Conservation (phyloP, 306 rosid species). For the Alnus rubra region DNA sequence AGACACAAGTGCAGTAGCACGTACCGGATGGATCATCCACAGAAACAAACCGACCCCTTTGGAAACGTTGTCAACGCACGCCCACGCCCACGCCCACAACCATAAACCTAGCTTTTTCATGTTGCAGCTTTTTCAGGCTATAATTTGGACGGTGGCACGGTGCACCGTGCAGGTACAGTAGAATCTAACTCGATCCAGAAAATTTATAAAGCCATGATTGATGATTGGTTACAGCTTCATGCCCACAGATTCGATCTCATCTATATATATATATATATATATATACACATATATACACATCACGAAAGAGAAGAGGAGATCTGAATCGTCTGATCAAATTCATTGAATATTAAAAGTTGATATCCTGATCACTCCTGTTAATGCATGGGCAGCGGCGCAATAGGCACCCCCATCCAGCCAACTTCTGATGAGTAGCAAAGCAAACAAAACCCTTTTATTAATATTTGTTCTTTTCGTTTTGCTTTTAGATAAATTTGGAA, state of each 20-base stretch:
- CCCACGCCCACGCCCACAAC: slow-evolving; percentile 1
- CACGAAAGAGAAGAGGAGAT: not conserved
- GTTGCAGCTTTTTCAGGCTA: slow-evolving; percentile 28
- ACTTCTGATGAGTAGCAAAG: not conserved
- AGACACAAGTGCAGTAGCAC: slow-evolving; percentile 39
- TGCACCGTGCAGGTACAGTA: no score
- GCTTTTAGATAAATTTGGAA: not conserved
- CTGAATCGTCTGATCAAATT: not conserved
- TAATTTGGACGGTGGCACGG: slow-evolving; percentile 22
- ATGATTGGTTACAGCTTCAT: not conserved
- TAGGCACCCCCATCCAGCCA: not conserved
- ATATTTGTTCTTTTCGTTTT: not conserved
- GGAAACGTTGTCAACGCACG: slow-evolving; percentile 23
- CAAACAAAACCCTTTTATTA: not conserved
- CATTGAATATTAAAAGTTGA: no score
- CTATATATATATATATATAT: no score
- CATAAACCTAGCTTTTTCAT: not conserved
- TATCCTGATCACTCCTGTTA: no score
- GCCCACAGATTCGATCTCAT: not conserved
- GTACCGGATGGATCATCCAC: slow-evolving; percentile 26
- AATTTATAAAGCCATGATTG: not conserved
- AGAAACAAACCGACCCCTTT: not conserved
- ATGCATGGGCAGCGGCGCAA: not conserved
- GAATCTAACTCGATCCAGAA: slow-evolving; percentile 2
- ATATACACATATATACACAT: no score